Conservation (phyloP, 768 basidiomycete genomes). For the Suillus tomentosus region DNA sequence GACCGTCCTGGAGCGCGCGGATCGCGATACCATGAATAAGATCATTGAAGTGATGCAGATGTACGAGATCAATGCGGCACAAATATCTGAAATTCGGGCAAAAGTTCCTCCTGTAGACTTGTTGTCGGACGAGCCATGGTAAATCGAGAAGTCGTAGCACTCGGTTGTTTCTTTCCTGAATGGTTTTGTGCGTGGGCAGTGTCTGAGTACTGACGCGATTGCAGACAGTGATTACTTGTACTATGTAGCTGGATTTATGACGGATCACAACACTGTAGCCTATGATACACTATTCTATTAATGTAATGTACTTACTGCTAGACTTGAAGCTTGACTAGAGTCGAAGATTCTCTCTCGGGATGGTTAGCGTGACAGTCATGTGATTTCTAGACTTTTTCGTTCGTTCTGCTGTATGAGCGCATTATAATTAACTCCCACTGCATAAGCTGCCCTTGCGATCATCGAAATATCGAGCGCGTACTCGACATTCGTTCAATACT, state of each 20-base stretch:
- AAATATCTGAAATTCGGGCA: neutral
- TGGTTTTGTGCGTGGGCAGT: neutral
- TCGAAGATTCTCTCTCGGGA: too few species aligned
- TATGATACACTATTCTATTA: neutral
- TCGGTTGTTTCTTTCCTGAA: too few species aligned
- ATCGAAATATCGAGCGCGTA: neutral
- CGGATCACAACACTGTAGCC: neutral
- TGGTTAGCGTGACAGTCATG: too few species aligned
- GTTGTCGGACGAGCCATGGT: neutral
- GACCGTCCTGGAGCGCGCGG: neutral
- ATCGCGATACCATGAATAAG: neutral
- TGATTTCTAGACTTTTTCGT: neutral
- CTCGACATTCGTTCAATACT: neutral
- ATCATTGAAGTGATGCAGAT: neutral
- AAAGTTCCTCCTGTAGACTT: neutral
- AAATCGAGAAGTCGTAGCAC: too few species aligned
- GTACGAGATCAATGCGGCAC: neutral
- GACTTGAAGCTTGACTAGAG: too few species aligned
- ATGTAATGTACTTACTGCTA: neutral
- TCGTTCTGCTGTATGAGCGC: neutral
- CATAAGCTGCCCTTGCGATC: neutral
- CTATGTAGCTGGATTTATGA: neutral
- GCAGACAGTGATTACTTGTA: neutral
- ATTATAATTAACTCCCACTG: neutral
- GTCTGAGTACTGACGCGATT: neutral